Evolutionary conservation across 345 rosid species (phyloP), one percentile per base, ranked within the genome.

Genomic region (Pistacia atlantica): DNA sequence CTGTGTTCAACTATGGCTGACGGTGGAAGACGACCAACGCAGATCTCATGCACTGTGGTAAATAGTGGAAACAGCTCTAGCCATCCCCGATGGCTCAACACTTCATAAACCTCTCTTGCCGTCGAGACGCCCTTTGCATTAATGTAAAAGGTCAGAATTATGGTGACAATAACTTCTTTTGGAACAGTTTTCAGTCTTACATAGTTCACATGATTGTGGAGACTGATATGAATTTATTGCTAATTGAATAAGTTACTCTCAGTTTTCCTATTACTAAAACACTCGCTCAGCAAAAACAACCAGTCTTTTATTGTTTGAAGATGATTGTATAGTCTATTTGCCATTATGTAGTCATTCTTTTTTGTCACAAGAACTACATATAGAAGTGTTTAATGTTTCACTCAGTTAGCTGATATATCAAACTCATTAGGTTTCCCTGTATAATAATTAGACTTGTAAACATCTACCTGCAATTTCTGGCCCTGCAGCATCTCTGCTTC

Each of bases 401-500:
- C 67, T 31, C 51, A 56, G 9, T 57, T 20, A 49, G 72, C 72
- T 69, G 37, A 28, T 9, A 31, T 4, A n/a, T 51, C 18, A 58
- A 51, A 69, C 38, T 52, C 45, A 28, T 69, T 28, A 18, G 18
- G 1, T 13, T 4, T 9, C 28, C 3, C 25, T 14, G 12, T 35
- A 8, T 28, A 13, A 28, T 17, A 42, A 72, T 67, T 46, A 42
- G 37, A 62, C 67, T 55, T 2, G n/a, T 4, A 51, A 51, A 33
- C 38, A 42, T 61, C 59, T 87, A 96, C 99, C 97, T 93, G 98
- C 74, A 96, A 86, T 78, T 93, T 96, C 77, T 96, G 99, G 58
- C 99, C 99, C 78, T 91, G 90, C 81, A 96, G 77, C 91, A 96
- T 90, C 86, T 92, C 97, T 57, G 92, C 97, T 81, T 96, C 99